phyloP scores from a whole-genome alignment of 2,329 filamentous ascomycete species.

The Cadophora malorum region DNA sequence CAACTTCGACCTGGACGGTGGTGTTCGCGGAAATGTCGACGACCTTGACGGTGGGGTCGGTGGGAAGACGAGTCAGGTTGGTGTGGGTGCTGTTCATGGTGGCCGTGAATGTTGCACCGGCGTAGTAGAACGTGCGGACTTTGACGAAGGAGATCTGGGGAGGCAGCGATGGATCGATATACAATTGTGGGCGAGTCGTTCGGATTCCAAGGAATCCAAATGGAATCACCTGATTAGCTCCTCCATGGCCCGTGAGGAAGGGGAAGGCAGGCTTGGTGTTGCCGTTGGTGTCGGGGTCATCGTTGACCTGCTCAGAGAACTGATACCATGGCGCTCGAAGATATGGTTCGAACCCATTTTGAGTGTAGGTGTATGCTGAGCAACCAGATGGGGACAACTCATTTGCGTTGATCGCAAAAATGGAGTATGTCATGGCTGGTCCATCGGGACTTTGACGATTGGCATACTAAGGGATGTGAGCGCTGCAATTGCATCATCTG shows the following conservation, averaged over 20 bases:
- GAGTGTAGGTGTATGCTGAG: conserved; percentile 70
- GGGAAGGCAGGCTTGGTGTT: conserved; percentile 51
- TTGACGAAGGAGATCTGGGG: conserved; percentile 64
- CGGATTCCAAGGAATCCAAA: conserved; percentile 73
- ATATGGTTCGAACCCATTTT: conserved; percentile 69
- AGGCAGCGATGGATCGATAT: conserved; percentile 67
- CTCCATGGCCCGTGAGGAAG: conserved; percentile 74
- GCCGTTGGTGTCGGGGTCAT: conserved; percentile 65
- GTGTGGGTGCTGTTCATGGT: conserved; percentile 70
- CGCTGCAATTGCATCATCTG: neutral
- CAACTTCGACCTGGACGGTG: conserved; percentile 65
- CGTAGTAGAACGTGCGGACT: conserved; percentile 71
- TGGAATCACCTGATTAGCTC: conserved; percentile 69
- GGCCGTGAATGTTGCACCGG: conserved; percentile 67
- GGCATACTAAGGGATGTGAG: conserved; percentile 57
- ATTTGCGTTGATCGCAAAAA: conserved; percentile 72
- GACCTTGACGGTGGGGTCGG: conserved; percentile 49
- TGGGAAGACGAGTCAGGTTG: conserved; percentile 58
- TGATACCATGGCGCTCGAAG: conserved; percentile 71
- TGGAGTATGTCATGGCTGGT: conserved; percentile 76
- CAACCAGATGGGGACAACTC: conserved; percentile 70
- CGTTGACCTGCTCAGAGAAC: conserved; percentile 71
- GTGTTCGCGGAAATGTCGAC: conserved; percentile 62
- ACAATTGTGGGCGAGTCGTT: conserved; percentile 62
- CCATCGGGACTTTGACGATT: conserved; percentile 71